Evolutionary conservation across 148 eudicot species (phyloP).

Genomic region (Chenopodium berlandieri): DNA sequence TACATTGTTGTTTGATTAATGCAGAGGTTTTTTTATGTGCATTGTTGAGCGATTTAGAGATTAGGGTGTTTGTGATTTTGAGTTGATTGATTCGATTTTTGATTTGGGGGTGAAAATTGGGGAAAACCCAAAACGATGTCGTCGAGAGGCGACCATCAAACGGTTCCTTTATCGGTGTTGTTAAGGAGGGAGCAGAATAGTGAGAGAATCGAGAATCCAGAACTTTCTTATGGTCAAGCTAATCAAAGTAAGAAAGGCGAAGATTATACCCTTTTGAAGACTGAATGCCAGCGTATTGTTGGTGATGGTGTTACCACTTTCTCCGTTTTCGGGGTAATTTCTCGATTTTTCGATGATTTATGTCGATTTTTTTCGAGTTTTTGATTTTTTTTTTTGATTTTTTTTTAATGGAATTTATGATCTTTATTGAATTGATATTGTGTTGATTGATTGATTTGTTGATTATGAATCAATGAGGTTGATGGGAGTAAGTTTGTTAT

Average conservation of each 20-base stretch:
- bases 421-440: neutral
- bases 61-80: neutral
- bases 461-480: neutral
- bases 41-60: neutral
- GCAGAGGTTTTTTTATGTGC: neutral
- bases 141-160: slow-evolving; percentile 84
- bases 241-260: slow-evolving; percentile 94
- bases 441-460: neutral
- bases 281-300: slow-evolving; percentile 78
- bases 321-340: slow-evolving; percentile 80
- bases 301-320: slow-evolving; percentile 88
- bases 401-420: neutral
- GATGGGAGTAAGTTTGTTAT: neutral
- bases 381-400: neutral
- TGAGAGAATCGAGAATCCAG: slow-evolving; percentile 82
- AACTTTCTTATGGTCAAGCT: slow-evolving; percentile 64
- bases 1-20: no score
- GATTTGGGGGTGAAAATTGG: neutral
- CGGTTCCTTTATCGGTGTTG: slow-evolving; percentile 81
- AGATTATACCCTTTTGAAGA: slow-evolving; percentile 74
- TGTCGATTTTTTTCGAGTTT: neutral
- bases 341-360: neutral
- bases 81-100: neutral
- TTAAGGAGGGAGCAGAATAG: slow-evolving; percentile 78
- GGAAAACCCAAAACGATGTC: slow-evolving; percentile 43